phyloP scores from a whole-genome alignment of 2,329 filamentous ascomycete genomes.

The Pyrenochaeta sp. region DNA sequence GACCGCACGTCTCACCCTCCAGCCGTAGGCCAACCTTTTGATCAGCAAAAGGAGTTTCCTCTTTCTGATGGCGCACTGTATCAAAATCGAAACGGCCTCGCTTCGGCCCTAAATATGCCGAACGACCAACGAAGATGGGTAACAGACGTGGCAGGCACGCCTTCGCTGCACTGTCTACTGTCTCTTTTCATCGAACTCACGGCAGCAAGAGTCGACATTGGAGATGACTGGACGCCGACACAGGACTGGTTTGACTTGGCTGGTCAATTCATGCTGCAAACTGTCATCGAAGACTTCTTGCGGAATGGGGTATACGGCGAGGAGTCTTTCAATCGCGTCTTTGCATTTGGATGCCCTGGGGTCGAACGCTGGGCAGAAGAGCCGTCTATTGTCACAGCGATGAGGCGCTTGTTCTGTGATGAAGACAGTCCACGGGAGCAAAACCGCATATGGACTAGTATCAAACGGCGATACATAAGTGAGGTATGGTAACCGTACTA shows the following conservation, averaged over 20 bases:
- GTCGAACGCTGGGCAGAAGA: slow-evolving; percentile 27
- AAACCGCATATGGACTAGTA: slow-evolving; percentile 46
- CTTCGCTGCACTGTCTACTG: slow-evolving; percentile 51
- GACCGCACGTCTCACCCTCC: slow-evolving; percentile 28
- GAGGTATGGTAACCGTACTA: slow-evolving; percentile 21
- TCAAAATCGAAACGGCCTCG: slow-evolving; percentile 36
- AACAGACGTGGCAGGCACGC: slow-evolving; percentile 47
- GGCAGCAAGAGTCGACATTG: slow-evolving; percentile 41
- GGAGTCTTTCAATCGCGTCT: slow-evolving; percentile 53
- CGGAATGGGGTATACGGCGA: slow-evolving; percentile 46
- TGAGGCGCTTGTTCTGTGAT: slow-evolving; percentile 46
- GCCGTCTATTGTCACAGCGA: slow-evolving; percentile 36
- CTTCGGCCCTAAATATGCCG: slow-evolving; percentile 35
- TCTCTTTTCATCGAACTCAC: slow-evolving; percentile 62
- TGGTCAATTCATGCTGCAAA: slow-evolving; percentile 59
- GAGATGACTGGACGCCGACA: slow-evolving; percentile 43
- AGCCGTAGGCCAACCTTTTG: slow-evolving; percentile 31
- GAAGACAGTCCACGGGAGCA: slow-evolving; percentile 38
- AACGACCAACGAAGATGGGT: slow-evolving; percentile 31
- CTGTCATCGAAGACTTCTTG: slow-evolving; percentile 58
- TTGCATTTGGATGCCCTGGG: slow-evolving; percentile 54
- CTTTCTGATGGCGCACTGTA: slow-evolving; percentile 33
- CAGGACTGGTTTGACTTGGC: slow-evolving; percentile 56
- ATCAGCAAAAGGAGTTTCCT: slow-evolving; percentile 36
- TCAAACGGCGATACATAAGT: slow-evolving; percentile 44